phyloP scores from a whole-genome alignment of 495 filamentous ascomycete species.

The Aspergillus affinis region DNA sequence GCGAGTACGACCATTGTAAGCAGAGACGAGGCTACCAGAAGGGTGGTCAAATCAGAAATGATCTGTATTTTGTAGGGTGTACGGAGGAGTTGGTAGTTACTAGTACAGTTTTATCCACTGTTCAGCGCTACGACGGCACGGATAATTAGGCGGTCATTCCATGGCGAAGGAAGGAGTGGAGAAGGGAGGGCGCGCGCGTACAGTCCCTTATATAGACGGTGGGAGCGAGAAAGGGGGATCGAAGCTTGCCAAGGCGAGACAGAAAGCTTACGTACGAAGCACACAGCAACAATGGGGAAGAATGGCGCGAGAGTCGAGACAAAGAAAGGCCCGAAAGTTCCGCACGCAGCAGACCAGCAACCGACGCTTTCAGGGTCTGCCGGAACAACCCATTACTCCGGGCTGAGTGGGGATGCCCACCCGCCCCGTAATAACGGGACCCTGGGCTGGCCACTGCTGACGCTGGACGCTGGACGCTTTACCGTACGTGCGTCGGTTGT shows the following conservation, averaged over 20 bases:
- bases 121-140: no score
- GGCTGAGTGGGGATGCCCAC: not conserved
- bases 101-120: no score
- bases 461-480: no score
- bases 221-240: no score
- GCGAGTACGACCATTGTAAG: not conserved
- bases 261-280: not conserved
- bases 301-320: not conserved
- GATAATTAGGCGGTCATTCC: no score
- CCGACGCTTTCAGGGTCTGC: not conserved
- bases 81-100: not conserved
- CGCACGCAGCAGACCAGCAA: not conserved
- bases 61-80: not conserved
- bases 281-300: no score
- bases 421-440: no score
- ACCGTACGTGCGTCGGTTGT: conserved; percentile 13
- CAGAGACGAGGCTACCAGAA: not conserved
- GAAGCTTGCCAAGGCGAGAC: not conserved
- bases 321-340: not conserved
- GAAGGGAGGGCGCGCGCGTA: no score
- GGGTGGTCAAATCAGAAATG: not conserved
- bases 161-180: no score
- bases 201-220: no score
- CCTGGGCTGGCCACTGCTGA: no score
- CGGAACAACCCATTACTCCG: not conserved